Conservation (phyloP, 2,329 filamentous ascomycete species). For the Mycocentrospora acerina region DNA sequence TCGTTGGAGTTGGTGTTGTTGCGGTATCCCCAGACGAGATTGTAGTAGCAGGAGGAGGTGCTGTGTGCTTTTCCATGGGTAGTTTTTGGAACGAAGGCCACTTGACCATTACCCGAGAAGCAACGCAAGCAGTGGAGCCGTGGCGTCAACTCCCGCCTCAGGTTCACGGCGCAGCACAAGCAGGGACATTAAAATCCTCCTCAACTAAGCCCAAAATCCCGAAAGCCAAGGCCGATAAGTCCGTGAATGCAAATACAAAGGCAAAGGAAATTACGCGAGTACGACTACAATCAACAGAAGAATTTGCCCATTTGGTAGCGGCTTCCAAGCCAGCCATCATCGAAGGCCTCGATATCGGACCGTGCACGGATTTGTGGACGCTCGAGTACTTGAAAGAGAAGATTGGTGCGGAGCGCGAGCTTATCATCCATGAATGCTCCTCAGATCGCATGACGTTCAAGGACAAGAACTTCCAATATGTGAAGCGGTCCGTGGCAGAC, state of each 20-base stretch:
- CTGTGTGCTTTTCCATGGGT: slow-evolving; percentile 88
- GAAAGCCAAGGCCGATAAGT: slow-evolving; percentile 13
- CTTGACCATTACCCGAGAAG: slow-evolving; percentile 20
- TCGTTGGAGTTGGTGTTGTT: slow-evolving; percentile 67
- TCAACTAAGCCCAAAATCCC: slow-evolving; percentile 11
- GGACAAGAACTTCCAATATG: slow-evolving; percentile 79
- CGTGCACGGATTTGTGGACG: slow-evolving; percentile 68
- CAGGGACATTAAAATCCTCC: slow-evolving; percentile 5
- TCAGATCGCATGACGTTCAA: slow-evolving; percentile 75
- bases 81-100: slow-evolving; percentile 69
- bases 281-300: slow-evolving; percentile 52
- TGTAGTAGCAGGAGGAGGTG: slow-evolving; percentile 74
- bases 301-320: slow-evolving; percentile 63
- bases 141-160: slow-evolving; percentile 19
- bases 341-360: slow-evolving; percentile 64
- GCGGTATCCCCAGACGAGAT: slow-evolving; percentile 53
- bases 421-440: slow-evolving; percentile 72
- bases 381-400: slow-evolving; percentile 64
- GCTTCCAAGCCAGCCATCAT: slow-evolving; percentile 66
- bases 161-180: slow-evolving; percentile 12
- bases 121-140: slow-evolving; percentile 13
- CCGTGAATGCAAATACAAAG: slow-evolving; percentile 8
- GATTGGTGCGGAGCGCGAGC: slow-evolving; percentile 48
- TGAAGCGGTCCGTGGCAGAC: slow-evolving; percentile 64
- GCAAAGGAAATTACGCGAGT: slow-evolving; percentile 53